These are phyloP conservation scores for Saccharomycodes ludwigii DNA, from an alignment of 805 yeast species.

Conservation along the genomic window DNA sequence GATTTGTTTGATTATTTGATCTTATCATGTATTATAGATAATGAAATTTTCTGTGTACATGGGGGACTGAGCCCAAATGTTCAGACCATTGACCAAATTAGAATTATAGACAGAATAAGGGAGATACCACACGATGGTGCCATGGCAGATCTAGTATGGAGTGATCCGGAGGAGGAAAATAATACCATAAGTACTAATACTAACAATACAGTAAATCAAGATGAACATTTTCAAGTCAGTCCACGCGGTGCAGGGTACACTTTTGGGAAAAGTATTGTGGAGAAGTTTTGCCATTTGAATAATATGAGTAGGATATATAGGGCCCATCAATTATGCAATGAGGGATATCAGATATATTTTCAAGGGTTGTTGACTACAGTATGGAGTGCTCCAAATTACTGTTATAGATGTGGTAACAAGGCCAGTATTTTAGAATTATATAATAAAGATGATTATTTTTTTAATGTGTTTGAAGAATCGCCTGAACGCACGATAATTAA, in stretches of 20 bases:
- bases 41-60: constrained; percentile 85
- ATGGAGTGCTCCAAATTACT: constrained; percentile 98
- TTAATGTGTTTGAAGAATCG: constrained; percentile 94
- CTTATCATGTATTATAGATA: constrained; percentile 79
- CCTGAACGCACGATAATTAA: constrained; percentile 62
- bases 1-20: constrained; percentile 88
- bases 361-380: constrained; percentile 87
- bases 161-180: constrained; percentile 84
- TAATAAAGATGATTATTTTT: constrained; percentile 52
- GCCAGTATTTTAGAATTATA: constrained; percentile 92
- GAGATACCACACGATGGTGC: constrained; percentile 99
- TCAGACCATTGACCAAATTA: constrained; percentile 84
- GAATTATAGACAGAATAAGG: constrained; percentile 78
- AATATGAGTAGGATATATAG: constrained; percentile 70
- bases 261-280: constrained; percentile 84
- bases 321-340: constrained; percentile 95
- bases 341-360: constrained; percentile 89
- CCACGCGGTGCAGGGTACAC: constrained; percentile 98
- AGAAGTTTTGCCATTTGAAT: constrained; percentile 71
- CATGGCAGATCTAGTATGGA: constrained; percentile 98
- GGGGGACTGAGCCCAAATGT: constrained; percentile 95
- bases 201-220: constrained; percentile 16
- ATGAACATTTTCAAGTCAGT: constrained; percentile 63
- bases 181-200: constrained; percentile 11
- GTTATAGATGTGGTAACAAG: constrained; percentile 92